Base-by-base conservation (phyloP, 176 grass and related monocot species). In the Neostapfia colusana region DNA sequence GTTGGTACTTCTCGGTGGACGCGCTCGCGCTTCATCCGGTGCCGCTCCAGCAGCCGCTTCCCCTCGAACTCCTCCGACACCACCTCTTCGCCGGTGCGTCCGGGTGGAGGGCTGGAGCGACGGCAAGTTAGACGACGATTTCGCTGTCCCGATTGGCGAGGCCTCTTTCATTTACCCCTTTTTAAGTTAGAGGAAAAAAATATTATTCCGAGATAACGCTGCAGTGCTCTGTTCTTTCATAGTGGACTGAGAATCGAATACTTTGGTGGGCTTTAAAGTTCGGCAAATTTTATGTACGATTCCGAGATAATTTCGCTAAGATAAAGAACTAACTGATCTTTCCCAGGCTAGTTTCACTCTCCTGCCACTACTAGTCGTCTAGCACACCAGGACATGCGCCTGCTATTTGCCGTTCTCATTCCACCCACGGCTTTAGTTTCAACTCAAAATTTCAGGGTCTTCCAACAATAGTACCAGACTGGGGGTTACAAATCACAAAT, bases 41-140 rank as follows among this genome's bases (percentile, higher is more conserved):
- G 95, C 80, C 95, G 50, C 80, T 99, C 95, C 77, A 99, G 83
- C 54, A 99, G 83, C 74, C 92, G 83, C 80, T 99, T 99, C 70
- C 95, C 95, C 79, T 99, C 95, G 37, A 99, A 99, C 74, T 99
- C 68, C 65, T 81, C 92, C 69, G 95, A 99, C 48, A 89, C 95
- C 64, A 99, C 90, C 85, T 90, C 87, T 25, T 71, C 24, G 65
- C 25, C 16, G 60, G 59, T 68, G 56, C n/a, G 69, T 64, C 49
- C 62, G 12, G 59, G 44, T 41, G 6, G 63, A n/a, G 0, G 7
- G 21, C 54, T 24, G 54, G 9, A 53, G 72, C 48, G 70, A 65
- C 21, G 18, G 45, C 43, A 50, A 72, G 26, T 55, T 48, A 62
- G 77, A 65, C 0, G 69, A 55, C 20, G 51, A 42, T 31, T 53